Base-by-base conservation (phyloP, 768 basidiomycete genomes). In the Filobasidium floriforme region DNA sequence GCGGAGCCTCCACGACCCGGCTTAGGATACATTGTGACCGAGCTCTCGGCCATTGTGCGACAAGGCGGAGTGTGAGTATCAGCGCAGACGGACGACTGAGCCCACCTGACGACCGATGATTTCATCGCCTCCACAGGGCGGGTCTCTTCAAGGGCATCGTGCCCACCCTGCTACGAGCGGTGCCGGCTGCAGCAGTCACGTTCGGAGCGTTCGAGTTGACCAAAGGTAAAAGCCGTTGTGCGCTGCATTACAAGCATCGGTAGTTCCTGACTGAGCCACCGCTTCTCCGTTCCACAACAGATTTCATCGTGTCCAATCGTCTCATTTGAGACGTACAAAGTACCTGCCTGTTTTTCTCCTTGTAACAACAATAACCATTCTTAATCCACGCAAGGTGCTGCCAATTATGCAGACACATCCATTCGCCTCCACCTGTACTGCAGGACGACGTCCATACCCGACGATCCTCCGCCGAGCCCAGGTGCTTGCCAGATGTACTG, bases 141-240 rank as follows among this genome's bases (percentile, higher is more conserved):
- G 70, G 73, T 14, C 66, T 76, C 15, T 76, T 74, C 66, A 64
- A 68, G 63, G 76, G 77, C 32, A 51, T 78, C 6, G 66, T 71
- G 14, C 77, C 77, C 9, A 72, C 69, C 55, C 55, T 79, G 61
- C 67, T 71, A 18, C 41, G 59, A 69, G 91, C 90, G 78, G 90
- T 93, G 72, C 92, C 92, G 15, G 89, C 92, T 6, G 92, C 91
- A 14, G 92, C 86, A 51, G 87, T 87, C 70, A 96, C 92, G 2
- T 94, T 96, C 70, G 87, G 89, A 12, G 88, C 89, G 0, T 96
- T 88, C 73, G 92, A 96, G 76, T 73, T 92, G 29, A 89, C 87
- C 0, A 80, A 89, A 81, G 79, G 77, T 79, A 62, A 67, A 37
- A 37, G 3, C 9, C 32, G 32, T 9, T 37, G 3, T 37, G n/a